Conservation (phyloP, 805 yeast genomes). For the Zygotorulaspora danielsina region DNA sequence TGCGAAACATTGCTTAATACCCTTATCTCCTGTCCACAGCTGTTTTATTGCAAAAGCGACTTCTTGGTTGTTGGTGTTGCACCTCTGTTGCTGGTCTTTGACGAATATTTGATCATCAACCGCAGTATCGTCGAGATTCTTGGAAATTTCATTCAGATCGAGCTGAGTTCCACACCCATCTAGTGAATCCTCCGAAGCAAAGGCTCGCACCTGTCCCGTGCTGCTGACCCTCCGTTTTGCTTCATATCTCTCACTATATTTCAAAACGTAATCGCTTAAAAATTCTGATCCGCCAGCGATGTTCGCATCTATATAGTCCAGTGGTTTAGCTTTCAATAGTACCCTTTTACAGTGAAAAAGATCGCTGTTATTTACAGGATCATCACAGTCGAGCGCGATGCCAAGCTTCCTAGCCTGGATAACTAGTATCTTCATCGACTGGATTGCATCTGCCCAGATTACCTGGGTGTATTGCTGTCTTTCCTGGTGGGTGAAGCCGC, state of each 20-base stretch:
- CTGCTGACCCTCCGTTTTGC: conserved; percentile 48
- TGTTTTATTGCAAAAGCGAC: conserved; percentile 66
- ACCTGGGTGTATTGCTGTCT: conserved; percentile 76
- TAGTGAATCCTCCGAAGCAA: conserved; percentile 20
- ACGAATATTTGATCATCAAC: conserved; percentile 28
- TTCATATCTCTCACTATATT: conserved; percentile 54
- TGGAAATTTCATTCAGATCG: conserved; percentile 24
- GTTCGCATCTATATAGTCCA: conserved; percentile 59
- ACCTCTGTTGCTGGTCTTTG: conserved; percentile 13
- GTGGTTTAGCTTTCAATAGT: conserved; percentile 52
- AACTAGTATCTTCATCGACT: conserved; percentile 73
- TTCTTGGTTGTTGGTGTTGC: conserved; percentile 38
- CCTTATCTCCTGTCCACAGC: conserved; percentile 69
- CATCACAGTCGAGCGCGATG: conserved; percentile 63
- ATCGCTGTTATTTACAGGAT: conserved; percentile 39
- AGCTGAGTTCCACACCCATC: conserved; percentile 13
- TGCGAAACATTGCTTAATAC: conserved; percentile 54
- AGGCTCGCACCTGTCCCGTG: conserved; percentile 47
- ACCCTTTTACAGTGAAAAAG: conserved; percentile 47
- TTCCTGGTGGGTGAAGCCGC: conserved; percentile 78
- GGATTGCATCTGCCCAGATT: conserved; percentile 89
- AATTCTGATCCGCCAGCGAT: conserved; percentile 64
- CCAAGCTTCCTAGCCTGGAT: conserved; percentile 68
- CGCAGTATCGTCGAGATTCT: conserved; percentile 23
- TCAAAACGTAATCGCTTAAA: conserved; percentile 58